Base-by-base conservation (phyloP, 768 basidiomycete genomes). In the Termitomyces sp. region DNA sequence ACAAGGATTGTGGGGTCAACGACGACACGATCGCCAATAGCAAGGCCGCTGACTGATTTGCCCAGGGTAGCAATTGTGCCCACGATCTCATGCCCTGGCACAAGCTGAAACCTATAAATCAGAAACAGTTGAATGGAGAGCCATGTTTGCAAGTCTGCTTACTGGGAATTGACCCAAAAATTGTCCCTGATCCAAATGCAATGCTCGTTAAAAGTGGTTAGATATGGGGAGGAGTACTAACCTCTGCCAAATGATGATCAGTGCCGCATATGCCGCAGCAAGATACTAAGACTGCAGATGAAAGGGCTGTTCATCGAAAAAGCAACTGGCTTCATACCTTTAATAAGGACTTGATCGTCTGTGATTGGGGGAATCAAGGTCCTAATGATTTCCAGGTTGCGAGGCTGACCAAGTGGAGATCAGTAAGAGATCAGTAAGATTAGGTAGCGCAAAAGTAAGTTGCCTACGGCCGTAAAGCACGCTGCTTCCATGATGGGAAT, bases 141-240 rank as follows among this genome's bases (percentile, higher is more conserved):
- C 5, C 17, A n/a, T 29, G 25, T 27, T 41, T 10, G 16, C 10
- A 10, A 52, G 27, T n/a, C n/a, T n/a, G n/a, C 27, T 21, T 65
- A 85, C 85, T 19, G 87, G 87, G 68, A 88, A 88, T 64, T 80
- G 76, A n/a, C 82, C 76, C 62, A 86, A 84, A 65, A 88, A 89
- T 68, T 88, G 84, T 61, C 87, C 86, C 70, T 75, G 43, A 23
- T 31, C 73, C 48, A 43, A 19, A 42, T 44, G 41, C 31, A 45
- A 25, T 32, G 6, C 17, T 56, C 62, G 14, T 57, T 23, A 34
- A 27, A 27, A 37, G 32, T 19, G 2, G 27, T 17, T 9, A 25
- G 16, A 40, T 12, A 32, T 43, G 23, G 5, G 25, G 7, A 40
- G 34, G 7, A 40, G 34, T 9, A 84, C 81, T 63, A 77, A 86